Conservation (phyloP, 176 grass and related monocot species). For the Avena sativa region DNA sequence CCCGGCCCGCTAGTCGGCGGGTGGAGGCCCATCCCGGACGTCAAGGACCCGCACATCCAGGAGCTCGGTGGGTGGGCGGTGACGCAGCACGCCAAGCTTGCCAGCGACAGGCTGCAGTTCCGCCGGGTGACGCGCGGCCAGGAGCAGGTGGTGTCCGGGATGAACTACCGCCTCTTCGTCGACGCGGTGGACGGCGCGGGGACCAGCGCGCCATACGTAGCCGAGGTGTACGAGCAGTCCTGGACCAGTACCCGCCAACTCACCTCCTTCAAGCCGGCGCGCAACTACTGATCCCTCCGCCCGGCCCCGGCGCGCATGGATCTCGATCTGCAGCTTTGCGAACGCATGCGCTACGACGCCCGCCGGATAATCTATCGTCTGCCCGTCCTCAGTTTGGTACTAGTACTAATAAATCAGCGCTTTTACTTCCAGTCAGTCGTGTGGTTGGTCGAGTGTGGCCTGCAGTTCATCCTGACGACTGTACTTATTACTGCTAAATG, state of each 20-base stretch:
- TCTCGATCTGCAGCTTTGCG: background rate
- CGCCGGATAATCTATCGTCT: background rate
- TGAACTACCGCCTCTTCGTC: constrained; percentile 57
- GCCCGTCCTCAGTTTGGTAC: background rate
- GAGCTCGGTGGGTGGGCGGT: constrained; percentile 55
- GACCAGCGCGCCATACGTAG: constrained; percentile 3
- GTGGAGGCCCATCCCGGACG: constrained; percentile 47
- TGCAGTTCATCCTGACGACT: constrained; percentile 12
- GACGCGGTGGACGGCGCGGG: constrained; percentile 12
- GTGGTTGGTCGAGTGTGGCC: background rate
- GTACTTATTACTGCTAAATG: background rate
- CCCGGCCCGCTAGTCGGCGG: background rate
- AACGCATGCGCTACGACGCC: background rate
- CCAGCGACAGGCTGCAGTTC: constrained; percentile 28
- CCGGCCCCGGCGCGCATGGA: background rate
- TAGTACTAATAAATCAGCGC: background rate
- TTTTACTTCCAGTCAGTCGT: background rate
- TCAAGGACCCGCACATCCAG: constrained; percentile 33
- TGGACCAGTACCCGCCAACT: constrained; percentile 50
- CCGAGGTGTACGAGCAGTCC: constrained; percentile 53
- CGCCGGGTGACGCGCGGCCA: constrained; percentile 46
- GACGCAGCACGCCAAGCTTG: constrained; percentile 8
- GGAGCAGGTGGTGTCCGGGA: constrained; percentile 54
- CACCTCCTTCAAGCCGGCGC: constrained; percentile 50
- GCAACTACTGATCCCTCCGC: background rate